phyloP scores from a whole-genome alignment of 2,329 filamentous ascomycete genomes.

The Leptographium lundbergii region DNA sequence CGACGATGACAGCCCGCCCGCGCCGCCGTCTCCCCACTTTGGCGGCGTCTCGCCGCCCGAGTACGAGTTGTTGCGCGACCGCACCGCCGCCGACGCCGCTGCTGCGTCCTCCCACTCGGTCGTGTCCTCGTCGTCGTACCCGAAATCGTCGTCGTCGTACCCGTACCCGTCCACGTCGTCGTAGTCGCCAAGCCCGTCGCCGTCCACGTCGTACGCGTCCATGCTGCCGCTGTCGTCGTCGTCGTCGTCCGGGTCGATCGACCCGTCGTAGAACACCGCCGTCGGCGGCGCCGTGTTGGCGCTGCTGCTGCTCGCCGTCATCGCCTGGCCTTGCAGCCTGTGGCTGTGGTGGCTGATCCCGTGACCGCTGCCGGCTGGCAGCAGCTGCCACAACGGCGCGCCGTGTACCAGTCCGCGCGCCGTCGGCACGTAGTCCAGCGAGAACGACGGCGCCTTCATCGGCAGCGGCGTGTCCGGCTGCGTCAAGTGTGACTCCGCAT shows the following conservation, averaged over 20 bases:
- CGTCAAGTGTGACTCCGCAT: constrained; percentile 41
- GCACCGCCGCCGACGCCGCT: constrained; percentile 35
- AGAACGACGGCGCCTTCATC: constrained; percentile 54
- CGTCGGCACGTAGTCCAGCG: constrained; percentile 52
- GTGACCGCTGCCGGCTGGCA: neutral
- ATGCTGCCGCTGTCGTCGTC: constrained; percentile 2
- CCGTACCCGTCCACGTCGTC: constrained; percentile 19
- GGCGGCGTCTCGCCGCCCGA: constrained; percentile 52
- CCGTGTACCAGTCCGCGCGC: constrained; percentile 12
- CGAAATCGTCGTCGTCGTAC: constrained; percentile 35
- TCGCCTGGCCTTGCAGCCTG: neutral
- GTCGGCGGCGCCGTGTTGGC: constrained; percentile 3
- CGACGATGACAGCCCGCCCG: constrained; percentile 36
- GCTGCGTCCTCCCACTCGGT: constrained; percentile 41
- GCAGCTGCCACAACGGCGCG: neutral
- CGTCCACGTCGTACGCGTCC: constrained; percentile 32
- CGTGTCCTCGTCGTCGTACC: constrained; percentile 32
- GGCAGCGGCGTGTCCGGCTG: constrained; percentile 50
- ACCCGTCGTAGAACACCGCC: constrained; percentile 9
- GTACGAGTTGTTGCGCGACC: constrained; percentile 35
- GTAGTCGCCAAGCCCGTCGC: constrained; percentile 29
- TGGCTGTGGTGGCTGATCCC: too few species aligned
- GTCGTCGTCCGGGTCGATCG: constrained; percentile 9
- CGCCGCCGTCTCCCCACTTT: constrained; percentile 18
- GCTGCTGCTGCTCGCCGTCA: constrained; percentile 4